phyloP scores from a whole-genome alignment of 257 asterid species.

The Knoxia roxburghii region DNA sequence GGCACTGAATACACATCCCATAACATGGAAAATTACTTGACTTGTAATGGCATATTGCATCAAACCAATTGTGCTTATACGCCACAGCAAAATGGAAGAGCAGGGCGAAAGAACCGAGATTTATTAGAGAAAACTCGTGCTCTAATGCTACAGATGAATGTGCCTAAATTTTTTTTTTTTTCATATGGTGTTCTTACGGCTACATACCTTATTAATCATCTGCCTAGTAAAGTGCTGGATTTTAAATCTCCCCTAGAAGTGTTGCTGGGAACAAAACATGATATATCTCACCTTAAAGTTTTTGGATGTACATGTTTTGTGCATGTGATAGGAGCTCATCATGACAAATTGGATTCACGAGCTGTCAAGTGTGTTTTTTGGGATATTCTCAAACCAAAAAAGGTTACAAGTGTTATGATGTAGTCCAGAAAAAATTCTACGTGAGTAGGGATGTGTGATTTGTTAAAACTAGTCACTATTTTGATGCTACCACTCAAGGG shows the following conservation, averaged over 20 bases:
- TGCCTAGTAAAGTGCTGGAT: not conserved
- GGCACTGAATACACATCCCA: too few relatives aligned
- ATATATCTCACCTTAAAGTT: not conserved
- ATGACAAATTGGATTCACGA: not conserved
- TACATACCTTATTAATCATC: not conserved
- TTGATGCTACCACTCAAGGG: too few relatives aligned
- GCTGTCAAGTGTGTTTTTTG: not conserved
- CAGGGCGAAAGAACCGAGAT: not conserved
- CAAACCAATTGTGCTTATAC: too few relatives aligned
- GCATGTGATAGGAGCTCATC: not conserved
- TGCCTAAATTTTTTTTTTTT: too few relatives aligned
- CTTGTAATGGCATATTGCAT: too few relatives aligned
- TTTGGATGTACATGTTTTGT: too few relatives aligned
- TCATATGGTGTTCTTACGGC: not conserved
- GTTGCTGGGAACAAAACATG: not conserved
- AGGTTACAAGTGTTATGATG: not conserved
- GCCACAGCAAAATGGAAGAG: too few relatives aligned
- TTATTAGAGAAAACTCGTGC: not conserved
- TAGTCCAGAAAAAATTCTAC: not conserved
- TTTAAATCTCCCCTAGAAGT: not conserved
- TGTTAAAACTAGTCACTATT: too few relatives aligned
- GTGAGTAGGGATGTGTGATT: not conserved
- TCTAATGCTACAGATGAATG: too few relatives aligned
- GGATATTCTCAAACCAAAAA: not conserved
- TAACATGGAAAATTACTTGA: too few relatives aligned